phyloP scores from a whole-genome alignment of 768 basidiomycete species.

The Lenzites betulinus region DNA sequence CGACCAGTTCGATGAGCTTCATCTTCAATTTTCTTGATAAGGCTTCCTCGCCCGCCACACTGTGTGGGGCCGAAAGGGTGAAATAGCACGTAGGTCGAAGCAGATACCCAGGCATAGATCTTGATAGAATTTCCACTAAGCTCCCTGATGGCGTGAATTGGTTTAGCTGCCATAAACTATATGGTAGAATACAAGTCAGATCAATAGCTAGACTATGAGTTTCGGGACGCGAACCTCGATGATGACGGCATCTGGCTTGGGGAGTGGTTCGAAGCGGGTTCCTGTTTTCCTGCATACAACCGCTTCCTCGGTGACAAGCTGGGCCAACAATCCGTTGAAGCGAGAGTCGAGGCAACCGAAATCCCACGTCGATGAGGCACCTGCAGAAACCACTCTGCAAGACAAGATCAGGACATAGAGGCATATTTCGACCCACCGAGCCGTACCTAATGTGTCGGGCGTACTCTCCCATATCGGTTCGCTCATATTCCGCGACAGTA shows the following conservation, averaged over 20 bases:
- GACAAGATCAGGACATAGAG: neutral
- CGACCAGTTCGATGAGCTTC: conserved; percentile 3
- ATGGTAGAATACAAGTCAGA: neutral
- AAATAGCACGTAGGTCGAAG: conserved; percentile 5
- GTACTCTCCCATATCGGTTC: conserved; percentile 8
- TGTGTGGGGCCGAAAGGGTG: conserved; percentile 17
- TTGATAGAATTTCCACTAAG: conserved; percentile 18
- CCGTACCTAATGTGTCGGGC: conserved; percentile 5
- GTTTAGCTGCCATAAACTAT: conserved; percentile 5
- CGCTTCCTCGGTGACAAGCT: conserved; percentile 2
- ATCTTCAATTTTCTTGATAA: conserved; percentile 12
- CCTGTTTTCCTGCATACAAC: conserved; percentile 15
- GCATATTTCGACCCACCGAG: neutral
- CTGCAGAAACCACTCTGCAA: conserved; percentile 17
- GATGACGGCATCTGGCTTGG: conserved; percentile 16
- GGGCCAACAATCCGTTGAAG: conserved; percentile 12
- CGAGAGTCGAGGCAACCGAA: neutral
- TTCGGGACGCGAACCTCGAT: conserved; percentile 23
- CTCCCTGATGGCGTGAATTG: neutral
- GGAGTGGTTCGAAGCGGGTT: neutral
- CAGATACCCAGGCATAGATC: conserved; percentile 15
- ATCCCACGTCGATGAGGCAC: neutral
- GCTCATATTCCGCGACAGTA: conserved; percentile 8
- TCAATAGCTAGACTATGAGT: neutral
- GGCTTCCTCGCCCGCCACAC: conserved; percentile 15